phyloP scores from a whole-genome alignment of 768 basidiomycete genomes.

The Collybia sordida region DNA sequence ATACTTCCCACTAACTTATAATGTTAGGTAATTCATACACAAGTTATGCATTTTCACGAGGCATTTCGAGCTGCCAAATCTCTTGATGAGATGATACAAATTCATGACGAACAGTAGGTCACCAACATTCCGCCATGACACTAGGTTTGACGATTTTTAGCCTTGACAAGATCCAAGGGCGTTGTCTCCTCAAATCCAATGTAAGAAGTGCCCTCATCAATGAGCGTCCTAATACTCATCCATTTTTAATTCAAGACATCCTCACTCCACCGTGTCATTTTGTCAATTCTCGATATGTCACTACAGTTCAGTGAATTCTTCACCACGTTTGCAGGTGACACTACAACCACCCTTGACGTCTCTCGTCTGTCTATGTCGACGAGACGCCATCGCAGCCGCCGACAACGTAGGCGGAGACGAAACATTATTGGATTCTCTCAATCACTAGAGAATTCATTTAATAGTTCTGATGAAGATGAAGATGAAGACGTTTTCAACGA shows the following conservation, averaged over 20 bases:
- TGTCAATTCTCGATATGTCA: conserved; percentile 72
- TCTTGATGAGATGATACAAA: conserved; percentile 71
- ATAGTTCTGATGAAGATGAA: conserved; percentile 49
- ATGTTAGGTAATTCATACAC: conserved; percentile 64
- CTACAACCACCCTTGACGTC: conserved; percentile 57
- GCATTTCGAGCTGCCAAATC: conserved; percentile 53
- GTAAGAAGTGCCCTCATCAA: conserved; percentile 30
- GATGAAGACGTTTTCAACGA: conserved; percentile 30
- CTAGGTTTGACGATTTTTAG: conserved; percentile 30
- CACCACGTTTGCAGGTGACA: conserved; percentile 57
- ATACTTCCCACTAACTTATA: not conserved
- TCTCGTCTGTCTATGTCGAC: conserved; percentile 50
- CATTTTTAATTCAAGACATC: conserved; percentile 45
- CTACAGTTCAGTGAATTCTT: conserved; percentile 70
- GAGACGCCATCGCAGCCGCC: conserved; percentile 62
- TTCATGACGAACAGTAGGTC: conserved; percentile 72
- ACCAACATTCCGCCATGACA: not conserved
- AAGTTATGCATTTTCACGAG: conserved; percentile 60
- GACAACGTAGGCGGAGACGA: conserved; percentile 49
- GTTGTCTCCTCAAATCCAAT: conserved; percentile 64
- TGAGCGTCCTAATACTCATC: conserved; percentile 1
- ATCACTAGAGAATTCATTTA: conserved; percentile 27
- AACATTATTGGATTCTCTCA: conserved; percentile 66
- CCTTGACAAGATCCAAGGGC: conserved; percentile 56
- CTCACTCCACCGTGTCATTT: conserved; percentile 61